Conservation (phyloP, 2,329 filamentous ascomycete genomes). For the Emergomyces orientalis region DNA sequence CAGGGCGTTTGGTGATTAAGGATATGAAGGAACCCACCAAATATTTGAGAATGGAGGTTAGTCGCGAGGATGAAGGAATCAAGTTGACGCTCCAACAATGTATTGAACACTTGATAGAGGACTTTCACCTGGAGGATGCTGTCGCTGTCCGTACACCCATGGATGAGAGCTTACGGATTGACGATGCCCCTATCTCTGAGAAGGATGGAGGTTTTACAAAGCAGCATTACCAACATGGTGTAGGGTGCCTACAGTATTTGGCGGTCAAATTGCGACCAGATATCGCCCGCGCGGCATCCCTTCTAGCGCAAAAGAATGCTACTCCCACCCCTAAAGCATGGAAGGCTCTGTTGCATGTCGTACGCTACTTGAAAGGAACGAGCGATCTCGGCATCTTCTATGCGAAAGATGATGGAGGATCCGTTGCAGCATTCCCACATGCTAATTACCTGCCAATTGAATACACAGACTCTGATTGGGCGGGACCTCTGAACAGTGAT, state of each 20-base stretch:
- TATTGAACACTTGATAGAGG: neutral
- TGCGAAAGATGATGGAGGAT: no score
- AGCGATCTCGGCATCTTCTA: neutral
- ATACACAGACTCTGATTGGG: no score
- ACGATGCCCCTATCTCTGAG: neutral
- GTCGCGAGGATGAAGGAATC: fast-evolving
- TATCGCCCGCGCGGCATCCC: neutral
- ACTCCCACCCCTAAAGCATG: neutral
- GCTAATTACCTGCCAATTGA: no score
- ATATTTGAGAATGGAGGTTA: neutral
- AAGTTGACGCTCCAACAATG: neutral
- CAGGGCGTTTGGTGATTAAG: neutral
- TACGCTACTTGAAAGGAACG: neutral
- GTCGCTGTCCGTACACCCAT: neutral
- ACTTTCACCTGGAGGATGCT: neutral
- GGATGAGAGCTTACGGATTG: neutral
- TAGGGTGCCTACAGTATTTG: neutral
- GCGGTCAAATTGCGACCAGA: neutral
- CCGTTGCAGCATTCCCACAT: no score
- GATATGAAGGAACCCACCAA: neutral
- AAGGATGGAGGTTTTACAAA: neutral
- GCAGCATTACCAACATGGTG: neutral
- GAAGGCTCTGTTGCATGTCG: neutral
- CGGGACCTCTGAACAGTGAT: no score
- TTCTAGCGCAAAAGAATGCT: neutral